These are phyloP conservation scores for Paraphaeosphaeria sporulosa DNA, from an alignment of 2,329 filamentous ascomycete species.

Conservation along the genomic window DNA sequence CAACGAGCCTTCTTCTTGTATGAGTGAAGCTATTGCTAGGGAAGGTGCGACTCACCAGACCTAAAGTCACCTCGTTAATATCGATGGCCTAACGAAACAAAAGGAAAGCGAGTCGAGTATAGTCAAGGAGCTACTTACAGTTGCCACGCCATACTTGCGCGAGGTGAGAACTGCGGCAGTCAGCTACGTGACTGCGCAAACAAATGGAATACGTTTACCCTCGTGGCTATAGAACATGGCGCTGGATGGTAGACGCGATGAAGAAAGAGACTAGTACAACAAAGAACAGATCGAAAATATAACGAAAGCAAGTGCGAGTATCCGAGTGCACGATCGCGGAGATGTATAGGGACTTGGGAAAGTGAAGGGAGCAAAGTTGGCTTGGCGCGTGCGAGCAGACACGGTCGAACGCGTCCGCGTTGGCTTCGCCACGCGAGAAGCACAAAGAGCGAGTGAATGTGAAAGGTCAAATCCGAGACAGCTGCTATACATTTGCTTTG, in stretches of 20 bases:
- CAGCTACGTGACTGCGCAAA: conserved; percentile 23
- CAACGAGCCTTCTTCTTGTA: conserved; percentile 74
- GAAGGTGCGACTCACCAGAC: conserved; percentile 5
- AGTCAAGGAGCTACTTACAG: conserved; percentile 72
- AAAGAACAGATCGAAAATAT: background rate
- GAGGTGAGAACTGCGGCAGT: conserved; percentile 73
- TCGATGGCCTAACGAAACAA: background rate
- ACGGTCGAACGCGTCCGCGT: conserved; percentile 1
- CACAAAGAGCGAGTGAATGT: background rate
- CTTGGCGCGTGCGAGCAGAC: conserved; percentile 3
- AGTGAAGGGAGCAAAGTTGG: conserved; percentile 4
- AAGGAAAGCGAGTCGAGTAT: background rate
- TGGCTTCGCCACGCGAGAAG: background rate
- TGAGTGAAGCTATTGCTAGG: conserved; percentile 26
- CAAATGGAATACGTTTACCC: conserved; percentile 63
- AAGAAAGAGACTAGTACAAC: background rate
- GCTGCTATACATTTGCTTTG: conserved; percentile 9
- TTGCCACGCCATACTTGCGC: conserved; percentile 89
- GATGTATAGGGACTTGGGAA: background rate
- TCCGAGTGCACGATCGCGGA: background rate
- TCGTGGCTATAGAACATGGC: conserved; percentile 96
- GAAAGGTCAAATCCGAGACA: background rate
- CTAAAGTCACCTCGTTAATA: background rate
- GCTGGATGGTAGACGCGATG: conserved; percentile 24
- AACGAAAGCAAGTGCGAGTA: background rate